phyloP scores from a whole-genome alignment of 495 filamentous ascomycete genomes.

The Neurospora sp. region DNA sequence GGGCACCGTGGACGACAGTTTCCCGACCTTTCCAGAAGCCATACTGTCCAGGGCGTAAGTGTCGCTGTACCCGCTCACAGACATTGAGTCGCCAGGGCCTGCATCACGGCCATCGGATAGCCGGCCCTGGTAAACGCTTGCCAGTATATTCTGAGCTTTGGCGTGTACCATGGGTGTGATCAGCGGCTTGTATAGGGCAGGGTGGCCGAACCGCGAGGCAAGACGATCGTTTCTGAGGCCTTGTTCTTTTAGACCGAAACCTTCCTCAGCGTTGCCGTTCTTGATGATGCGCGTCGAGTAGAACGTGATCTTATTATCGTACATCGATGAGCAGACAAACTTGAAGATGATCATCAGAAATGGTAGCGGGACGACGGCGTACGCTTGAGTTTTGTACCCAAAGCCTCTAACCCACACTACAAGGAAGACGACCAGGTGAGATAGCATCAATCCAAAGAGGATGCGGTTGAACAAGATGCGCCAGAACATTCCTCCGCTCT shows the following conservation, averaged over 20 bases:
- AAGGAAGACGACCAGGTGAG: slow-evolving; percentile 70
- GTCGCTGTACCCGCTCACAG: slow-evolving; percentile 58
- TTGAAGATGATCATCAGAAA: slow-evolving; percentile 81
- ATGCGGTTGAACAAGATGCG: slow-evolving; percentile 82
- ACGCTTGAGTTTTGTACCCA: slow-evolving; percentile 46
- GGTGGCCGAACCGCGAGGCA: slow-evolving; percentile 76
- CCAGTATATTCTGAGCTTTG: slow-evolving; percentile 72
- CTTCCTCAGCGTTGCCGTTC: slow-evolving; percentile 38
- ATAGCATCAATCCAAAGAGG: slow-evolving; percentile 69
- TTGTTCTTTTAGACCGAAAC: slow-evolving; percentile 31
- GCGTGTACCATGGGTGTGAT: slow-evolving; percentile 95
- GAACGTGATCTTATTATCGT: slow-evolving; percentile 68
- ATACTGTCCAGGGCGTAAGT: slow-evolving; percentile 68
- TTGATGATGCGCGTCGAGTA: slow-evolving; percentile 57
- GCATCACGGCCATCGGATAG: slow-evolving; percentile 44
- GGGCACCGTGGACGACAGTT: slow-evolving; percentile 36
- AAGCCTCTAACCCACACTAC: slow-evolving; percentile 52
- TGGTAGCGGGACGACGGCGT: slow-evolving; percentile 63
- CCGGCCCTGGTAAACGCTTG: slow-evolving; percentile 70
- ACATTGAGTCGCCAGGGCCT: slow-evolving; percentile 48
- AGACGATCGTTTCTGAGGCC: slow-evolving; percentile 56
- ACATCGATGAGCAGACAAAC: slow-evolving; percentile 63
- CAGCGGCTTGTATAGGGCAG: slow-evolving; percentile 77
- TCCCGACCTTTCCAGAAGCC: slow-evolving; percentile 65
- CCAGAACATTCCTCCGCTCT: slow-evolving; percentile 94